A percentile compares a stretch with the other conserved stretches of the same genome.
phyloP scores from a whole-genome alignment of 441 rosid species.

The Macaranga tanarius region DNA sequence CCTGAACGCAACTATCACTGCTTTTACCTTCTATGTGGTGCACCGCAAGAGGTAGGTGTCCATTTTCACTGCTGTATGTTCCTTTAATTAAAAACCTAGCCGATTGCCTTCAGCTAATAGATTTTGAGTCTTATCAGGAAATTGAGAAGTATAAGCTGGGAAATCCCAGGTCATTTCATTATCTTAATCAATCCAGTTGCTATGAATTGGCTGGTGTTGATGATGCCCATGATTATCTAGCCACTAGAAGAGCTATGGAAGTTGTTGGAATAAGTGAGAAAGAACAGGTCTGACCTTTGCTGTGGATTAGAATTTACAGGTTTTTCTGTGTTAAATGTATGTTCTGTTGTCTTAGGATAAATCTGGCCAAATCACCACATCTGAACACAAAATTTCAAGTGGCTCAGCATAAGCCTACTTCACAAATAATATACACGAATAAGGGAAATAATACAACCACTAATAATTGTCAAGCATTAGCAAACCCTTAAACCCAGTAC shows the following conservation, averaged over 20 bases:
- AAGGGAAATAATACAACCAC: too few relatives aligned
- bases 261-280: slow-evolving; percentile 73
- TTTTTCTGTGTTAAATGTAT: slow-evolving; percentile 11
- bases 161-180: slow-evolving; percentile 79
- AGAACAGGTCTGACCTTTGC: slow-evolving; percentile 61
- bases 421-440: too few relatives aligned
- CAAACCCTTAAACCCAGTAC: too few relatives aligned
- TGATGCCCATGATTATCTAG: slow-evolving; percentile 73
- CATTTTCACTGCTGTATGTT: slow-evolving; percentile 14
- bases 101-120: slow-evolving; percentile 24
- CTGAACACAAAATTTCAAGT: too few relatives aligned
- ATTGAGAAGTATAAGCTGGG: slow-evolving; percentile 81
- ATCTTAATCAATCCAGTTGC: slow-evolving; percentile 91
- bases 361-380: too few relatives aligned
- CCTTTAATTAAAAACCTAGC: slow-evolving; percentile 15
- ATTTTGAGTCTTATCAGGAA: slow-evolving; percentile 49
- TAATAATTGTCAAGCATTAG: too few relatives aligned
- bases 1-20: slow-evolving; percentile 93
- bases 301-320: slow-evolving; percentile 15
- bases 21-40: slow-evolving; percentile 90
- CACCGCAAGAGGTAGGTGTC: slow-evolving; percentile 65
- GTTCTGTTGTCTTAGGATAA: too few relatives aligned
- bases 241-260: slow-evolving; percentile 88
- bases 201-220: slow-evolving; percentile 66
- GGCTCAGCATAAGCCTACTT: too few relatives aligned